Evolutionary conservation across 2,329 filamentous ascomycete genomes (phyloP), one percentile per base, ranked within the genome.

Genomic region (Hypomyces perniciosus): DNA sequence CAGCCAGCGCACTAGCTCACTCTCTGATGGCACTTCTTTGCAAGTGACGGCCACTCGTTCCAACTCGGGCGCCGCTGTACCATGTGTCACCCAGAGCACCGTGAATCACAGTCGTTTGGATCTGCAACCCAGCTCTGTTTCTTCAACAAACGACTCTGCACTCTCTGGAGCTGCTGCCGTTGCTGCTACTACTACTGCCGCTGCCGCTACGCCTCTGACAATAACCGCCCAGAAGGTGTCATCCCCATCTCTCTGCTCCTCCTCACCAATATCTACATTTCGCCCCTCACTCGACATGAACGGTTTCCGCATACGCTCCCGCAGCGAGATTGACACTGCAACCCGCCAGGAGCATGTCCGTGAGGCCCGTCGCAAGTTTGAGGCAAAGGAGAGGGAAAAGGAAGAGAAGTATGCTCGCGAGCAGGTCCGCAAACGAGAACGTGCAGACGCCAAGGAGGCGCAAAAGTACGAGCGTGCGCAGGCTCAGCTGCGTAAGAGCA

Each of bases 401-500:
- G 77, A 83, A 34, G 81, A 83, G 61, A 84, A 83, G 60, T 79
- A 80, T 44, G 80, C 77, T 12, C 76, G 76, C 9, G 78, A 83
- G 57, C 75, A 82, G 68, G 72, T 78, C 51, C 74, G 73, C 55
- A 80, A 78, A 54, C 74, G 77, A 34, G 80, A 84, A 62, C 79
- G 80, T 43, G 74, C 74, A n/a, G 76, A 80, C 50, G 73, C 70
- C 59, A 81, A 77, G 60, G 79, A 81, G 53, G 78, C 78, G 1
- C 71, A 72, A 35, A 73, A 75, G 51, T 64, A 74, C 8, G 79
- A 80, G 61, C 75, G 71, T 56, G 68, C 71, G 42, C 66, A 70
- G n/a, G 61, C 70, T 57, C 66, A 66, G 57, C 63, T 67, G 34
- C 70, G 72, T 59, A 71, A 74, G 62, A 64, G 65, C 55, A 70